phyloP scores from a whole-genome alignment of 345 rosid species.

The Linum usitatissimum region DNA sequence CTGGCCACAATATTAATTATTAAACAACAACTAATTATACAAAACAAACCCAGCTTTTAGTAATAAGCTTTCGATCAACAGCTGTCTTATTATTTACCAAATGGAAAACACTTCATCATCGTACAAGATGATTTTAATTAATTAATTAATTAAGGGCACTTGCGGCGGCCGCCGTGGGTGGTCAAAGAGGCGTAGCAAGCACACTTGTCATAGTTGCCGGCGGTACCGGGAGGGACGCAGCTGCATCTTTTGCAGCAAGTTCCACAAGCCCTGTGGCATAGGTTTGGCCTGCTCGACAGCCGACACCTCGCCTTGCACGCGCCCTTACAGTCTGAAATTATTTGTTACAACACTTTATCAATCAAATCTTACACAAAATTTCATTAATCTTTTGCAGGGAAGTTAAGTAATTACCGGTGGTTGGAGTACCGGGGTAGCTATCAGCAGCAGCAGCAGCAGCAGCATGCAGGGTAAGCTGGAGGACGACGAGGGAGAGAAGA shows the following conservation, averaged over 20 bases:
- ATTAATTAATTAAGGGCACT: slow-evolving; percentile 7
- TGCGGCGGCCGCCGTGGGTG: slow-evolving; percentile 12
- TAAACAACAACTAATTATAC: too few relatives aligned
- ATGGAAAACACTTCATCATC: background rate
- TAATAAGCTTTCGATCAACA: background rate
- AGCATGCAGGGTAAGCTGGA: slow-evolving; percentile 33
- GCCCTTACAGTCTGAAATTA: background rate
- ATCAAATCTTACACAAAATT: too few relatives aligned
- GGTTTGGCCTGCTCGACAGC: slow-evolving; percentile 1
- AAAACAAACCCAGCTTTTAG: too few relatives aligned
- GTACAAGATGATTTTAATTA: too few relatives aligned
- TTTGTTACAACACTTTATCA: too few relatives aligned
- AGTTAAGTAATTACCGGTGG: too few relatives aligned
- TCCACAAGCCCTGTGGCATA: slow-evolving; percentile 9
- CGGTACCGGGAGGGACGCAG: slow-evolving; percentile 8
- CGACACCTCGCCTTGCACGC: slow-evolving; percentile 8
- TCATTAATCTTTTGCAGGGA: background rate
- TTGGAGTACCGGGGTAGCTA: background rate
- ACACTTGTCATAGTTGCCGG: slow-evolving; percentile 8
- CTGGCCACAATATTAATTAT: too few relatives aligned
- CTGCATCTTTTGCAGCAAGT: slow-evolving; percentile 2
- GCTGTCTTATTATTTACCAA: background rate
- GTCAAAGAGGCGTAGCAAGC: slow-evolving; percentile 7
- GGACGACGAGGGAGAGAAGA: slow-evolving; percentile 41
- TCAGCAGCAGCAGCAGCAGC: slow-evolving; percentile 3